These are phyloP conservation scores for Pleoardoris graminearum DNA, from an alignment of 2,329 filamentous ascomycete genomes.

Conservation along the genomic window DNA sequence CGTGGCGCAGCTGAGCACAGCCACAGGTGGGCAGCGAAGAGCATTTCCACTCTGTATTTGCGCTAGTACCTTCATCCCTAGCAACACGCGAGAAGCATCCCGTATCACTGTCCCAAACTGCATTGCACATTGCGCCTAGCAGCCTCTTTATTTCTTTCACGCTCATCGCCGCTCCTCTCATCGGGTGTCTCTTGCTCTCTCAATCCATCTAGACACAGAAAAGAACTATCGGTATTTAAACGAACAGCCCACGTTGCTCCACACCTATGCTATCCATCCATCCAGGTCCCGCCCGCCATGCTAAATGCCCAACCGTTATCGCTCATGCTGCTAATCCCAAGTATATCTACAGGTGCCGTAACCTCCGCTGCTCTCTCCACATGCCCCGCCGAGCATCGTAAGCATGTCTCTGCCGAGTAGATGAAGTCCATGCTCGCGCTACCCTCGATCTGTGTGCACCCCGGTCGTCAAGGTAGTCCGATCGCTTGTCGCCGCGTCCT, in stretches of 20 bases:
- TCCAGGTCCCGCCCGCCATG: conserved; percentile 5
- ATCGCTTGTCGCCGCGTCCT: background rate
- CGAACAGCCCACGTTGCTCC: conserved; percentile 4
- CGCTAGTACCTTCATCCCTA: no score
- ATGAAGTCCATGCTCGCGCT: background rate
- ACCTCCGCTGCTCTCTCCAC: background rate
- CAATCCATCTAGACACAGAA: background rate
- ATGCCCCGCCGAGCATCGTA: background rate
- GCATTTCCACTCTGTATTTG: no score
- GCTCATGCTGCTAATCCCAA: conserved; percentile 8
- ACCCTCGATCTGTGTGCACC: no score
- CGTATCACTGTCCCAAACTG: no score
- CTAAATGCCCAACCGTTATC: conserved; percentile 5
- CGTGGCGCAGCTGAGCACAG: no score
- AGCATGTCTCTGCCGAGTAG: background rate
- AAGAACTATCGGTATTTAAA: conserved; percentile 7
- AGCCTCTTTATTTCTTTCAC: no score
- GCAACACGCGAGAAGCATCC: no score
- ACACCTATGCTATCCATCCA: conserved; percentile 2
- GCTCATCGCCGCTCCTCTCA: no score
- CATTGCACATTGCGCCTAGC: no score
- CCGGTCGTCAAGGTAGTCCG: background rate
- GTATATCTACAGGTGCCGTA: conserved; percentile 7
- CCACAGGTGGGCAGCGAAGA: no score
- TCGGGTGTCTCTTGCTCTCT: no score